Evolutionary conservation across 805 yeast species (phyloP).

Genomic region (Metschnikowia noctiluminum): DNA sequence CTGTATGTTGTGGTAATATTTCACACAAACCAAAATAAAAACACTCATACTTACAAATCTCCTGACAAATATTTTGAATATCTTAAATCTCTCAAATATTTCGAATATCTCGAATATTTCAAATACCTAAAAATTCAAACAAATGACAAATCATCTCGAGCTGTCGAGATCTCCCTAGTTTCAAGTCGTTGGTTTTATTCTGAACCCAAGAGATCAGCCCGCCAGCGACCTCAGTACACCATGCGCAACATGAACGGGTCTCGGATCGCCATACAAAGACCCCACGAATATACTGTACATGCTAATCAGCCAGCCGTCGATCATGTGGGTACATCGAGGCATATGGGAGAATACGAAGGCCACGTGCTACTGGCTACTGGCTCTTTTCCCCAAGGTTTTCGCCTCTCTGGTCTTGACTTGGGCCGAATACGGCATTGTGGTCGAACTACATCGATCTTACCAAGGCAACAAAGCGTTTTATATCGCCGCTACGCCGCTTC

Average conservation of each 20-base stretch:
- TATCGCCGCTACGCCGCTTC: slow-evolving; percentile 15
- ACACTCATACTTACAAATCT: too few relatives aligned
- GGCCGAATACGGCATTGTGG: slow-evolving; percentile 41
- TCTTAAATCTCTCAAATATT: too few relatives aligned
- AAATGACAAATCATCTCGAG: too few relatives aligned
- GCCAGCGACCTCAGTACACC: slow-evolving; percentile 7
- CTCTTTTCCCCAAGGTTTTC: slow-evolving; percentile 47
- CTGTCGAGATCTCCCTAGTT: too few relatives aligned
- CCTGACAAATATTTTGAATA: too few relatives aligned
- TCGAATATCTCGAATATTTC: too few relatives aligned
- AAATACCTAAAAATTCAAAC: too few relatives aligned
- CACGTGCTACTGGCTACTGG: slow-evolving; percentile 35
- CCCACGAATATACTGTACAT: neutral
- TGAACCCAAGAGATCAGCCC: too few relatives aligned
- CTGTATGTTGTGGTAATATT: too few relatives aligned
- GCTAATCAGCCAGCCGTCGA: slow-evolving; percentile 15
- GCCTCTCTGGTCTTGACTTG: slow-evolving; percentile 45
- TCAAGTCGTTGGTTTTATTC: too few relatives aligned
- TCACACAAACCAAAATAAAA: too few relatives aligned
- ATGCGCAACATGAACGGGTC: neutral
- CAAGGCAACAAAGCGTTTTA: slow-evolving; percentile 7
- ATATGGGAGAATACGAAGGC: slow-evolving; percentile 12
- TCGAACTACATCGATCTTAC: slow-evolving; percentile 24
- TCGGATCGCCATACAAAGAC: neutral
- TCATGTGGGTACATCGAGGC: slow-evolving; percentile 17